Percentiles rank a stretch among this genome's conserved stretches.
Conservation (phyloP, 352 stramenopile genomes). For the Globisporangium lucens region DNA sequence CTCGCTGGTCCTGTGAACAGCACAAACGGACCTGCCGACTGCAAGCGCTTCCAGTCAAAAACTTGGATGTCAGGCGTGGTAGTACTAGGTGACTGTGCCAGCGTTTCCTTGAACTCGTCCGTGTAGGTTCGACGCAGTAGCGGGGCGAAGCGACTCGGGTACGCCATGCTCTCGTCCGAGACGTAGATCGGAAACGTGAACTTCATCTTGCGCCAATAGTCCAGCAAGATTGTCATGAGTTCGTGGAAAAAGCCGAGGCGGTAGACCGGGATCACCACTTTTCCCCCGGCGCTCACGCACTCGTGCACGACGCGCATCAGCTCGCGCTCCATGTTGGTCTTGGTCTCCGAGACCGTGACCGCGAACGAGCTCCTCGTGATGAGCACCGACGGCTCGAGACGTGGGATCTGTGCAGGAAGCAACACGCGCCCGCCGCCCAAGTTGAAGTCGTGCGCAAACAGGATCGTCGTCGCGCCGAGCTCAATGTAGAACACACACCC, state of each 20-base stretch:
- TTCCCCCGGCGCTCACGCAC: conserved; percentile 66
- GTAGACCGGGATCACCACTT: conserved; percentile 84
- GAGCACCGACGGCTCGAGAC: conserved; percentile 51
- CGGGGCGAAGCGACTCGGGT: conserved; percentile 53
- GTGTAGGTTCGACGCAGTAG: conserved; percentile 66
- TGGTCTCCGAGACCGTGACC: conserved; percentile 81
- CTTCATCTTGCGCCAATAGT: conserved; percentile 69
- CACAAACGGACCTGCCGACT: conserved; percentile 66
- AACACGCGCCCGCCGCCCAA: conserved; percentile 67
- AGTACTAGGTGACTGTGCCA: conserved; percentile 13
- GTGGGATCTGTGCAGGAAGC: conserved; percentile 63
- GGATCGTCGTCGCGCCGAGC: conserved; percentile 61
- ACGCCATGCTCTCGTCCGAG: conserved; percentile 57
- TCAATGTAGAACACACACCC: conserved; percentile 78
- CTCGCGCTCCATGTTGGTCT: conserved; percentile 76
- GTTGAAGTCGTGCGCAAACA: conserved; percentile 83
- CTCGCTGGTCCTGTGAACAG: conserved; percentile 78
- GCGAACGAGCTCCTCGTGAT: conserved; percentile 75
- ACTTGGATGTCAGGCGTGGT: conserved; percentile 22
- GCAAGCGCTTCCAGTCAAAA: conserved; percentile 73
- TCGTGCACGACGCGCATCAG: conserved; percentile 77
- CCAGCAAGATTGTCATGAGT: conserved; percentile 60
- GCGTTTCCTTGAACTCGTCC: conserved; percentile 29
- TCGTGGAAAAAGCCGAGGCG: conserved; percentile 81
- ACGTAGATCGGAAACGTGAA: conserved; percentile 61